These are phyloP conservation scores for Scheffersomyces segobiensis DNA, from an alignment of 1,139 yeast genomes.

Conservation along the genomic window DNA sequence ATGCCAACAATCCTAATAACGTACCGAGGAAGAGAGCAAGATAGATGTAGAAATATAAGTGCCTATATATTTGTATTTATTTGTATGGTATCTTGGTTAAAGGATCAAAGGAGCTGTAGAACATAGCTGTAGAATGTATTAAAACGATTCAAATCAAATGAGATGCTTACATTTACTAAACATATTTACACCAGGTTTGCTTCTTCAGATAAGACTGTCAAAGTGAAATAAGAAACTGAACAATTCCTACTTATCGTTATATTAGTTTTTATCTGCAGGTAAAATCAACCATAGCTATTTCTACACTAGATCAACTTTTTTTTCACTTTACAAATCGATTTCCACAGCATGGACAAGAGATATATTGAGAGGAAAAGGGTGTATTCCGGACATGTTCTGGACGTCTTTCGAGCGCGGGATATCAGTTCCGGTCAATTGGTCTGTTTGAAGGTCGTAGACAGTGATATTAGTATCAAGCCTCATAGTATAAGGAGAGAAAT, in stretches of 20 bases:
- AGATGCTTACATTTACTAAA: not conserved
- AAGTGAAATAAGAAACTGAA: too few species aligned
- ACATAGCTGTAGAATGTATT: not conserved
- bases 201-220: not conserved
- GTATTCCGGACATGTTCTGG: conserved; percentile 40
- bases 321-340: not conserved
- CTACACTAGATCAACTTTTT: not conserved
- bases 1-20: conserved; percentile 1
- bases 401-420: conserved; percentile 29
- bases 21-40: conserved; percentile 30
- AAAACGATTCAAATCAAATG: too few species aligned
- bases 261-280: not conserved
- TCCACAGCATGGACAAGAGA: conserved; percentile 4
- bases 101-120: too few species aligned
- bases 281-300: not conserved
- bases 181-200: not conserved
- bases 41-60: conserved; percentile 4
- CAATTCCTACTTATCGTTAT: not conserved
- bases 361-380: conserved; percentile 24
- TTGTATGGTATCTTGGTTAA: too few species aligned
- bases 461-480: conserved; percentile 38
- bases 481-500: conserved; percentile 41
- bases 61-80: not conserved
- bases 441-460: conserved; percentile 42
- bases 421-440: conserved; percentile 13